Evolutionary conservation across 306 rosid species (phyloP).

Genomic region (Gillenia trifoliata): DNA sequence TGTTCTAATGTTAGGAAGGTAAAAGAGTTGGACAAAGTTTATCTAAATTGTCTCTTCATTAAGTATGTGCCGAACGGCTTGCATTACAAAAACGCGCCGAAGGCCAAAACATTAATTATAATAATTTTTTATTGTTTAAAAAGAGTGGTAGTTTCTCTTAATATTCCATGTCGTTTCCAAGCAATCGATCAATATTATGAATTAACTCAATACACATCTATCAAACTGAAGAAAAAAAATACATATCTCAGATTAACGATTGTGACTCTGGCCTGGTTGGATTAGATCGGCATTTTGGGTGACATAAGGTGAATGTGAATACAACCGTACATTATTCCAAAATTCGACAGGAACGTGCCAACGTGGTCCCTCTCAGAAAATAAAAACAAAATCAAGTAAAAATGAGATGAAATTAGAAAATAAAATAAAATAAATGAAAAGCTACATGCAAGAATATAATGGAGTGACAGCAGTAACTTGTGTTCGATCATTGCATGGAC

Average conservation of each 20-base stretch:
- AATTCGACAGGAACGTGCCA: not conserved
- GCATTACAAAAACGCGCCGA: no score
- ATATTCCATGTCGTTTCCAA: no score
- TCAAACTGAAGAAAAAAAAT: not conserved
- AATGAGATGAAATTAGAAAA: not conserved
- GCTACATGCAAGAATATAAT: not conserved
- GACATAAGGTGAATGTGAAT: not conserved
- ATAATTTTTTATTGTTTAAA: no score
- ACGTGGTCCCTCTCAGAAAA: not conserved
- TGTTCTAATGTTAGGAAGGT: no score
- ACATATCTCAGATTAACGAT: not conserved
- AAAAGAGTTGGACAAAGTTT: no score
- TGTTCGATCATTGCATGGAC: not conserved
- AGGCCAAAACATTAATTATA: no score
- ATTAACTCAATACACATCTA: not conserved
- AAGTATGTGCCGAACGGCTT: no score
- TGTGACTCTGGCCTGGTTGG: not conserved
- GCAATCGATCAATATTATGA: not conserved
- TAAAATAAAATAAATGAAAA: not conserved
- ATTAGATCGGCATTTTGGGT: not conserved
- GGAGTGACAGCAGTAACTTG: not conserved
- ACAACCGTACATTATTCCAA: constrained; percentile 6
- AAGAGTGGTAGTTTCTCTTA: not conserved
- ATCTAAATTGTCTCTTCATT: no score
- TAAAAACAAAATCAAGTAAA: no score